Conservation (phyloP, 2,329 filamentous ascomycete genomes). For the Fragosphaeria purpurea region DNA sequence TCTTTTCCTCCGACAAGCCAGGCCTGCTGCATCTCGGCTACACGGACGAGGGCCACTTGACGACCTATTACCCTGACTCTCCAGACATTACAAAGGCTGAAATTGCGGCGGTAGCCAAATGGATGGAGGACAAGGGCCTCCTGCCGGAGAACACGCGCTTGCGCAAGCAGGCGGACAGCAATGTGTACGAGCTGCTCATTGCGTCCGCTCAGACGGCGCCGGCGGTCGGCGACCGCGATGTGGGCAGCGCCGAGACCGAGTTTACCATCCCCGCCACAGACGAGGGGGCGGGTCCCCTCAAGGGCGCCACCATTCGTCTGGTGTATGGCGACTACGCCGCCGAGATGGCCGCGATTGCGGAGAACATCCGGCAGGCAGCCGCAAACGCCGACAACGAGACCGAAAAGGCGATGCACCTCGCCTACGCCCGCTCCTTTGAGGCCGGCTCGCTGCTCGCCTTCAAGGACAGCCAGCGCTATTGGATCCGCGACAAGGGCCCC, state of each 20-base stretch:
- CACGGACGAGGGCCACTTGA: conserved; percentile 64
- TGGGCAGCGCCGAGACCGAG: conserved; percentile 49
- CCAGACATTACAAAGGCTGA: conserved; percentile 64
- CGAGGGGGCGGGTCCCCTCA: conserved; percentile 47
- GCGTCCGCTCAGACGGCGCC: conserved; percentile 54
- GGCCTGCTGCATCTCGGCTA: conserved; percentile 68
- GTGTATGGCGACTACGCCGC: conserved; percentile 65
- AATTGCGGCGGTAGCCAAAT: conserved; percentile 61
- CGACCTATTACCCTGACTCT: conserved; percentile 73
- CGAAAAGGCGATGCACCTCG: conserved; percentile 61
- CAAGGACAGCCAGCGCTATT: conserved; percentile 70
- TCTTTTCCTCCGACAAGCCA: conserved; percentile 57
- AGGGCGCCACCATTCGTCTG: conserved; percentile 59
- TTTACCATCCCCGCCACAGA: conserved; percentile 43
- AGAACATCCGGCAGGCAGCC: conserved; percentile 58
- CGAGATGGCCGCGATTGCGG: conserved; percentile 60
- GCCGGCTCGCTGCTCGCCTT: conserved; percentile 66
- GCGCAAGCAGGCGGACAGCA: conserved; percentile 46
- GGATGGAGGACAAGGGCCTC: conserved; percentile 58
- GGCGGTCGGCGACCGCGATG: conserved; percentile 55
- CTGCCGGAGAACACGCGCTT: conserved; percentile 70
- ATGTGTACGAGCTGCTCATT: conserved; percentile 61
- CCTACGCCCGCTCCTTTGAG: conserved; percentile 66
- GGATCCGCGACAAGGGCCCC: conserved; percentile 76
- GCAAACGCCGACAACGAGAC: conserved; percentile 63